Conservation (phyloP, 768 basidiomycete species). For the Phanerochaete sordida region DNA sequence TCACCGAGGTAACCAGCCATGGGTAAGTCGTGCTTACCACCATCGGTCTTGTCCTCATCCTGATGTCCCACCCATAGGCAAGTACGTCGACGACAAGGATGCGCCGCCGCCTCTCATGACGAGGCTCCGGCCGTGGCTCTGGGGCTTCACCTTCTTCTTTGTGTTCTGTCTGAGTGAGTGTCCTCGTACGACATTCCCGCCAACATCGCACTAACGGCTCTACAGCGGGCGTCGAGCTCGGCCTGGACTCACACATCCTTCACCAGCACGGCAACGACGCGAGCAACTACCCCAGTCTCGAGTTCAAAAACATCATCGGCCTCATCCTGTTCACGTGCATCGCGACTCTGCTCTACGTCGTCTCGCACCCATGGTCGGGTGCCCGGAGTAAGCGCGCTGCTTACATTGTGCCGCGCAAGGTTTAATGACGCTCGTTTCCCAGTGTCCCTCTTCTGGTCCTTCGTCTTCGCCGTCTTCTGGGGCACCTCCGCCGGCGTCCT, state of each 20-base stretch:
- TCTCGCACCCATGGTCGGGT: constrained; percentile 5
- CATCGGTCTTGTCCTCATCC: neutral
- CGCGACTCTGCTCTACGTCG: constrained; percentile 1
- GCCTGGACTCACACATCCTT: constrained; percentile 7
- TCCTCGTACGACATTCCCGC: neutral
- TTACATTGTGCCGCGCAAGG: neutral
- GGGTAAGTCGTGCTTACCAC: neutral
- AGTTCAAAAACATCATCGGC: constrained; percentile 8
- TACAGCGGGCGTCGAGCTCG: constrained; percentile 9
- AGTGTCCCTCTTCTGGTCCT: constrained; percentile 5
- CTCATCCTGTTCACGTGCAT: constrained; percentile 11
- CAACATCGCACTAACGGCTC: neutral
- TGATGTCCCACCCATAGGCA: neutral
- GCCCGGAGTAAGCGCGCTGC: neutral
- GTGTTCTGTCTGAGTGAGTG: constrained; percentile 4
- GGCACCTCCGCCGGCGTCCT: constrained; percentile 9
- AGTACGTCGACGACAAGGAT: neutral
- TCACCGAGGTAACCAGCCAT: neutral
- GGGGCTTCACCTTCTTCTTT: constrained; percentile 1
- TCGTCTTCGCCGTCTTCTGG: constrained; percentile 11
- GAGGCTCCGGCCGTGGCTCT: neutral
- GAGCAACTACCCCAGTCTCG: neutral
- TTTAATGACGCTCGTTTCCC: neutral
- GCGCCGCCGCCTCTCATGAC: neutral
- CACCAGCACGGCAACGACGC: constrained; percentile 5